phyloP scores from a whole-genome alignment of 2,329 filamentous ascomycete species.

The Rachicladosporium sp. region DNA sequence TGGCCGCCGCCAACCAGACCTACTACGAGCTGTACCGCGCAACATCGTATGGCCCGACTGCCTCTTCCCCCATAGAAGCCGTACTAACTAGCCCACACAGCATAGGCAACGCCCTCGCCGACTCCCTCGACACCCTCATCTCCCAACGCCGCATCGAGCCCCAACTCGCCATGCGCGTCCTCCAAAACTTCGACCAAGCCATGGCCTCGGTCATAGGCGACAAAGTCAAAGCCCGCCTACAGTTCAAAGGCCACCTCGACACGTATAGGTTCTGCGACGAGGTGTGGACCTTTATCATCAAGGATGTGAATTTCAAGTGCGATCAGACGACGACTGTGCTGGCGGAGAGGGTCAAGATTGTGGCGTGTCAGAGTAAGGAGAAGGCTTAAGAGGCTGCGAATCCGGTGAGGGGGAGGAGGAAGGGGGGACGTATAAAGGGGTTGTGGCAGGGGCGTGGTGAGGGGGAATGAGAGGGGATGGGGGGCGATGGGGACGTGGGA shows the following conservation, averaged over 20 bases:
- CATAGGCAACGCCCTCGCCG: slow-evolving; percentile 84
- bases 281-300: slow-evolving; percentile 98
- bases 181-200: slow-evolving; percentile 86
- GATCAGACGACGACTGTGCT: slow-evolving; percentile 49
- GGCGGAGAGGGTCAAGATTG: slow-evolving; percentile 96
- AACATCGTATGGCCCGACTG: slow-evolving; percentile 65
- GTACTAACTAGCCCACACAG: slow-evolving; percentile 34
- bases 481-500: too few species aligned
- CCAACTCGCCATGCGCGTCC: slow-evolving; percentile 96
- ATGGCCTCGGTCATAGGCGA: slow-evolving; percentile 86
- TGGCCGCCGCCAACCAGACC: slow-evolving; percentile 24
- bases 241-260: slow-evolving; percentile 96
- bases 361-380: slow-evolving; percentile 84
- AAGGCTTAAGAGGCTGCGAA: slow-evolving; percentile 21
- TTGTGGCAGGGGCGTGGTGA: too few species aligned
- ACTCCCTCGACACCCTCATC: slow-evolving; percentile 94
- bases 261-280: slow-evolving; percentile 99
- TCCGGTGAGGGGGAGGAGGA: too few species aligned
- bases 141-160: slow-evolving; percentile 91
- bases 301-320: slow-evolving; percentile 98
- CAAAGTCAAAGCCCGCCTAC: slow-evolving; percentile 79
- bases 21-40: slow-evolving; percentile 95
- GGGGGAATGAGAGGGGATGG: too few species aligned
- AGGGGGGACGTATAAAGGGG: too few species aligned
- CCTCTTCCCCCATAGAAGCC: slow-evolving; percentile 6